Evolutionary conservation across 495 filamentous ascomycete genomes (phyloP), one percentile per base, ranked within the genome.

Genomic region (Lophiostoma macrostomum): DNA sequence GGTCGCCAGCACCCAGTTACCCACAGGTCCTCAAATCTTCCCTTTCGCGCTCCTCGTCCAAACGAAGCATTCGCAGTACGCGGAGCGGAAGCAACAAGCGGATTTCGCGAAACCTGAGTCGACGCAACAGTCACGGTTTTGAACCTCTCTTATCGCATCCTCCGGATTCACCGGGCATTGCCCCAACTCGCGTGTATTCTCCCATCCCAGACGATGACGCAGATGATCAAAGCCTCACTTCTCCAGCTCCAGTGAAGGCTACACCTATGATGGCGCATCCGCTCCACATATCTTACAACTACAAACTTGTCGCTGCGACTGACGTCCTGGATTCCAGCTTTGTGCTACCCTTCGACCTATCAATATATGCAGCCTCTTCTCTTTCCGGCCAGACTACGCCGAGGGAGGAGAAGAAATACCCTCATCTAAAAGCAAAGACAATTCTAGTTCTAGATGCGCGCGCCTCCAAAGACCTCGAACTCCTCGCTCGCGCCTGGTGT

Each of bases 401-500:
- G 8, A 24, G 11, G 18, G 30, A 61, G 22, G 34, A 31, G 14
- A 40, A 46, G 8, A 24, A 28, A 22, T 22, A 13, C 23, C n/a
- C 38, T 5, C 20, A n/a, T 12, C 23, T 27, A 6, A 44, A 50
- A 1, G 54, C 50, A 1, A n/a, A n/a, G n/a, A n/a, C n/a, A n/a
- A 56, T 67, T 13, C 38, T 68, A 1, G 56, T 71, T 14, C 53
- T 71, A 8, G 68, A 71, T 41, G 63, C 67, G 18, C 53, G 68
- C 14, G 62, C 60, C 1, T 24, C 40, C 4, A 41, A 44, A n/a
- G 64, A 58, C 31, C 35, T 69, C 14, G 64, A 66, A 46, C 43
- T 69, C 16, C 39, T 71, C 34, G 68, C 65, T 10, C 46, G 68
- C 8, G 65, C 68, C 3, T 71, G 68, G 68, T 71, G 67, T 35